Percentiles rank a stretch among this genome's conserved stretches.
These are phyloP conservation scores for Echria macrotheca DNA, from an alignment of 495 filamentous ascomycete species.

Conservation along the genomic window DNA sequence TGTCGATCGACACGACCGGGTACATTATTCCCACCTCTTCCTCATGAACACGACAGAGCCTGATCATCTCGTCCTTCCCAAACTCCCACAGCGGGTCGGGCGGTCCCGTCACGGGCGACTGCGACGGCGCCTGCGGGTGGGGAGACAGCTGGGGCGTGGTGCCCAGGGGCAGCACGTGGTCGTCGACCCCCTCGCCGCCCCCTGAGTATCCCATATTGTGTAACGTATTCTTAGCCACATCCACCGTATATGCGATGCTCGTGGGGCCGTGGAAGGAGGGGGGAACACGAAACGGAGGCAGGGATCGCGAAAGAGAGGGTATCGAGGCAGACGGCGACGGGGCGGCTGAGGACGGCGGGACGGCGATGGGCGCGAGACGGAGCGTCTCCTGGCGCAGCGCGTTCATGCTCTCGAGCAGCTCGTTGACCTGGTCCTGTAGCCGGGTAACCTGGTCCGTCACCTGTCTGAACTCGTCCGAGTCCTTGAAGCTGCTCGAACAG, in stretches of 20 bases:
- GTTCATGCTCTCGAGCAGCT: slow-evolving; percentile 63
- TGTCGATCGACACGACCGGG: slow-evolving; percentile 67
- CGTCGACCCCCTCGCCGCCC: slow-evolving; percentile 48
- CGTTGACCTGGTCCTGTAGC: slow-evolving; percentile 81
- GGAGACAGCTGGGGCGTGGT: slow-evolving; percentile 49
- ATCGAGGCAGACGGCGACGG: slow-evolving; percentile 34
- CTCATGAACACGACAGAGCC: slow-evolving; percentile 67
- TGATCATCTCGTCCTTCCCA: slow-evolving; percentile 62
- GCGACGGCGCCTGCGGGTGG: slow-evolving; percentile 20
- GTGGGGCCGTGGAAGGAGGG: slow-evolving; percentile 79
- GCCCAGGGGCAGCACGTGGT: slow-evolving; percentile 45
- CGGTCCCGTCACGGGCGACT: slow-evolving; percentile 35
- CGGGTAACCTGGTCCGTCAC: slow-evolving; percentile 67
- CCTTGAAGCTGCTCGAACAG: slow-evolving; percentile 72
- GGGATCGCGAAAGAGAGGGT: slow-evolving; percentile 23
- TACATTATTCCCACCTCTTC: slow-evolving; percentile 88
- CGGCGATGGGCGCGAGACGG: slow-evolving; percentile 34
- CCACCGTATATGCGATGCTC: slow-evolving; percentile 77
- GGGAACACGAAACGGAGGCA: slow-evolving; percentile 36
- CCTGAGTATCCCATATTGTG: slow-evolving; percentile 82
- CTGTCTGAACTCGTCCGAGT: slow-evolving; percentile 78
- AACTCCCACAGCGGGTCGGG: slow-evolving; percentile 71
- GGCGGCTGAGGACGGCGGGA: slow-evolving; percentile 28
- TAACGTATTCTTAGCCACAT: slow-evolving; percentile 79
- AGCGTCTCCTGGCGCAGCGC: slow-evolving; percentile 49